Conservation (phyloP, 768 basidiomycete species). For the Omphalotus guepiniiformis region DNA sequence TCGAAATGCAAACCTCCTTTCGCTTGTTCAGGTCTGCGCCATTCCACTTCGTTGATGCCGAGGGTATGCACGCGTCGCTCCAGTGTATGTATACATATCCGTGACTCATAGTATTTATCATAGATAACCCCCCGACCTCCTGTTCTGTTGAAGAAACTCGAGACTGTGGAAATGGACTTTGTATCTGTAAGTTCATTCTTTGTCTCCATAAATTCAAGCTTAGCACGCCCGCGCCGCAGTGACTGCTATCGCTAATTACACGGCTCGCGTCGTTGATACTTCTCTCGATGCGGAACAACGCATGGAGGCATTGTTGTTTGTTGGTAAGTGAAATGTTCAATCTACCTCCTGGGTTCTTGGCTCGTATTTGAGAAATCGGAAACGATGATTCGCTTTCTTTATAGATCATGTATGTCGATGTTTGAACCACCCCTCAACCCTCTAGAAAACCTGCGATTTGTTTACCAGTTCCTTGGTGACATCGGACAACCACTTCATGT, state of each 20-base stretch:
- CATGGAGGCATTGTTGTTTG: slow-evolving; percentile 50
- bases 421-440: neutral
- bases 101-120: neutral
- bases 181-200: slow-evolving; percentile 35
- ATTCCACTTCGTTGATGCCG: slow-evolving; percentile 50
- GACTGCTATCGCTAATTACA: slow-evolving; percentile 56
- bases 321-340: slow-evolving; percentile 28
- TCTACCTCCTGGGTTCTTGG: neutral
- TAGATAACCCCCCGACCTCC: slow-evolving; percentile 39
- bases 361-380: neutral
- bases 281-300: slow-evolving; percentile 36
- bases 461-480: slow-evolving; percentile 39
- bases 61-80: slow-evolving; percentile 26
- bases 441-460: neutral
- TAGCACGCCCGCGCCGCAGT: slow-evolving; percentile 30
- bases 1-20: neutral
- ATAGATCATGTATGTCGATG: slow-evolving; percentile 7
- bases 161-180: slow-evolving; percentile 37
- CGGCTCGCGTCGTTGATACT: slow-evolving; percentile 41
- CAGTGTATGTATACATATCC: neutral
- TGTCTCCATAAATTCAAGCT: slow-evolving; percentile 11
- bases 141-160: slow-evolving; percentile 46
- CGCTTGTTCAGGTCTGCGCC: slow-evolving; percentile 28
- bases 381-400: neutral
- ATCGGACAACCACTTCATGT: slow-evolving; percentile 48